These are phyloP conservation scores for Marvania coccoides DNA, from an alignment of 139 green algal genomes.

Conservation along the genomic window DNA sequence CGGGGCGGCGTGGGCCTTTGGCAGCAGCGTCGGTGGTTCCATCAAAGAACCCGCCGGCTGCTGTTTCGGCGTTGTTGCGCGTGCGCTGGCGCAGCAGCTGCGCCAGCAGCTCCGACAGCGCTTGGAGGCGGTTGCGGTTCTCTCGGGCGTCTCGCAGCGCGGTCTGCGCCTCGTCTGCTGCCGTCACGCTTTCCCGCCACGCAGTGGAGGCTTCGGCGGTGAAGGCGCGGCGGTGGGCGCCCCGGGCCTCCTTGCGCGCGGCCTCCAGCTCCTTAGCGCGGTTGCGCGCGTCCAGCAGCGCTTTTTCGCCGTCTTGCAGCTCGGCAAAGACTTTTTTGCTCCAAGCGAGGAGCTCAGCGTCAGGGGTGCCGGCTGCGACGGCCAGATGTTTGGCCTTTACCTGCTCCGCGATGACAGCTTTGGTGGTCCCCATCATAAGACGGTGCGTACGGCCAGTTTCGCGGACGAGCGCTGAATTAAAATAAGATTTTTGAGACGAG, in stretches of 20 bases:
- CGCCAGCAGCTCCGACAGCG: constrained; percentile 8
- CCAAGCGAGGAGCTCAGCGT: not conserved
- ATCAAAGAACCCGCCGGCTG: not conserved
- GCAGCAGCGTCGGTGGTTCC: not conserved
- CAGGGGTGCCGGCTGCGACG: not conserved
- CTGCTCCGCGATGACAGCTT: not conserved
- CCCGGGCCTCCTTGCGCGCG: not conserved
- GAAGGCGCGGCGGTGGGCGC: not conserved
- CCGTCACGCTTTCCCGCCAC: constrained; percentile 25
- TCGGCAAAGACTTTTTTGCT: not conserved
- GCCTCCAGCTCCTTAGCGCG: not conserved
- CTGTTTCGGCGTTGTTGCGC: not conserved
- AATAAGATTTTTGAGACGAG: not conserved
- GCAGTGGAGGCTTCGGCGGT: not conserved
- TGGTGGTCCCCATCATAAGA: not conserved
- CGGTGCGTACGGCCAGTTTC: not conserved
- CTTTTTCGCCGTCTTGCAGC: not conserved
- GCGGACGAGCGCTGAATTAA: too few species aligned
- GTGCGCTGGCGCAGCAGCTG: not conserved
- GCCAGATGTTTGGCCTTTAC: not conserved
- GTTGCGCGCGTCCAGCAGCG: not conserved
- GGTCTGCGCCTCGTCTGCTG: constrained; percentile 25
- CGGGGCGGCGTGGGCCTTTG: constrained; percentile 22
- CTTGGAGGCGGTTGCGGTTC: constrained; percentile 14
- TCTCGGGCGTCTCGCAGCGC: constrained; percentile 12